Percentiles rank a stretch among this genome's conserved stretches.
These are phyloP conservation scores for Globisporangium viniferum DNA, from an alignment of 352 stramenopile species.

Conservation along the genomic window DNA sequence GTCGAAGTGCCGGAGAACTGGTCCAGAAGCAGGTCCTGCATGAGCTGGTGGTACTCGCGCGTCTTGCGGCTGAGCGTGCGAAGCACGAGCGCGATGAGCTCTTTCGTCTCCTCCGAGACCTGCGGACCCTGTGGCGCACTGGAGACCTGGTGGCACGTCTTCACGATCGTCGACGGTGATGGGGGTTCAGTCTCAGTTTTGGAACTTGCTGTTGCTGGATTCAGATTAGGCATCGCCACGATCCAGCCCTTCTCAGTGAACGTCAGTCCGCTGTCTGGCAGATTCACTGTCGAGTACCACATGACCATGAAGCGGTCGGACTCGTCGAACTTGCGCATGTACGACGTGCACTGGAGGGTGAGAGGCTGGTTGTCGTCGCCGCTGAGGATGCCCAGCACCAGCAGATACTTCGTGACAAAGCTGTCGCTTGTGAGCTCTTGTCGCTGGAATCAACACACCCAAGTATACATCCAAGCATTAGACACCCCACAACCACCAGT, in stretches of 20 bases:
- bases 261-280: neutral
- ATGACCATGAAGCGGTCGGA: neutral
- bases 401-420: conserved; percentile 1
- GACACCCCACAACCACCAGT: neutral
- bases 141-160: conserved; percentile 14
- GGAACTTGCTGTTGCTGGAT: neutral
- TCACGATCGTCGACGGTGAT: neutral
- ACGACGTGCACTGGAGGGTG: conserved; percentile 9
- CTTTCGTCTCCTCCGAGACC: neutral
- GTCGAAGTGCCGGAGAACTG: neutral
- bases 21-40: conserved; percentile 10
- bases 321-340: conserved; percentile 15
- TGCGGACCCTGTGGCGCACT: neutral
- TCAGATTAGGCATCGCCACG: neutral
- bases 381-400: neutral
- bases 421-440: neutral
- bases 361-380: neutral
- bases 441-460: neutral
- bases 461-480: neutral
- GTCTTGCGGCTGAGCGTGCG: neutral
- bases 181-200: neutral
- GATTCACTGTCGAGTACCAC: conserved; percentile 3
- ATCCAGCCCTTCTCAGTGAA: conserved; percentile 13
- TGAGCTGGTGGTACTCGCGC: conserved; percentile 5
- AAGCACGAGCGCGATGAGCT: conserved; percentile 6